Conservation (phyloP, 208 protist genomes). For the Naegleria gruberi region DNA sequence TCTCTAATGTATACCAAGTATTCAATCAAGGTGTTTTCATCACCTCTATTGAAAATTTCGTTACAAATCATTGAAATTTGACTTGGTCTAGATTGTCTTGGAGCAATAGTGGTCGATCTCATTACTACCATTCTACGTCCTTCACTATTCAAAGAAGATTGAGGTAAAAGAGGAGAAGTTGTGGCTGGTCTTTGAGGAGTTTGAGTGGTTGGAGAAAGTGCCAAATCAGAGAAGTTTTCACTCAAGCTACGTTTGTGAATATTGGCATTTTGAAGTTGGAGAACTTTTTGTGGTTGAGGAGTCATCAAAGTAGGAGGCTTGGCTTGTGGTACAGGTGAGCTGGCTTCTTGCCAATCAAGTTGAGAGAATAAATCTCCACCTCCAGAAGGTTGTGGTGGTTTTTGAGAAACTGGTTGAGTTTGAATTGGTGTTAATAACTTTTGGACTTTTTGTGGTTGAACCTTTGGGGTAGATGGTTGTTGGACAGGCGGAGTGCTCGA, state of each 20-base stretch:
- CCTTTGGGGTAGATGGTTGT: neutral
- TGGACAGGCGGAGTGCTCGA: neutral
- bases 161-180: neutral
- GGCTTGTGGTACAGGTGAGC: neutral
- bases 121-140: neutral
- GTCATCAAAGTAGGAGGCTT: neutral
- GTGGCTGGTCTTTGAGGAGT: neutral
- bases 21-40: neutral
- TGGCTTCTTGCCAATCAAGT: constrained; percentile 3
- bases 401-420: neutral
- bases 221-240: neutral
- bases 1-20: neutral
- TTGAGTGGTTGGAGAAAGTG: neutral
- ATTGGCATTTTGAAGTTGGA: neutral
- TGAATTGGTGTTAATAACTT: neutral
- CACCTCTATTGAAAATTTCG: neutral
- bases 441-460: neutral
- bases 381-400: neutral
- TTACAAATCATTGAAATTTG: neutral
- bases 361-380: neutral
- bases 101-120: neutral
- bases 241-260: neutral
- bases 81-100: neutral
- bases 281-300: neutral
- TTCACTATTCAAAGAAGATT: neutral